Base-by-base conservation (phyloP, 768 basidiomycete genomes). In the Saitozyma podzolica region DNA sequence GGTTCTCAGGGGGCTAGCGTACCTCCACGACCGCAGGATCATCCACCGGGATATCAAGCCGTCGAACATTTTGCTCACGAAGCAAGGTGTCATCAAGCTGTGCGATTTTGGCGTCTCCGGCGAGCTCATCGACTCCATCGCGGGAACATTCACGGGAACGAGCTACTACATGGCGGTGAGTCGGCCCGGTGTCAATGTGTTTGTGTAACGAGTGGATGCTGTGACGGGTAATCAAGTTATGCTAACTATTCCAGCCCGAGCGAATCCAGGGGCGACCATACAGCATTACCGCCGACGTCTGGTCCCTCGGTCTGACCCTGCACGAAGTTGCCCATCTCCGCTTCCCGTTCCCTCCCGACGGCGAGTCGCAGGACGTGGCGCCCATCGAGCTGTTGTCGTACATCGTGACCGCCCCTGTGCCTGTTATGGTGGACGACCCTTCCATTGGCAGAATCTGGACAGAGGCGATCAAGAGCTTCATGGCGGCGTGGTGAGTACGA, bases 321-420 rank as follows among this genome's bases (percentile, higher is more conserved):
- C 77, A 80, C 61, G 80, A 80, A 58, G 68, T 78, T 40, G 80
- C 80, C 9, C 75, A 79, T 65, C 73, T 80, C 50, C 75, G 78
- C 8, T 80, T 80, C 71, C 80, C 80, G 1, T 80, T 80, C 66
- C 78, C 78, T 19, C 78, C 78, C 16, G 78, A 78, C 63, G 78
- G 78, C 6, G 80, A 81, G 60, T 86, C 85, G 43, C 92, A 96
- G 75, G 83, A 96, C 39, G 77, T 73, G 43, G 87, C 91, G 6
- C 87, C 91, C n/a, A 95, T 98, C 78, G 95, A 97, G 75, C 83
- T 97, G 57, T 86, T 97, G 82, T 88, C 91, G 80, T 87, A 92
- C 74, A 93, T 96, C 72, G 89, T 91, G 7, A 82, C 67, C 11
- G 76, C 70, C 43, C 81, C 65, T 63, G 74, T 73, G 16, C 77